Evolutionary conservation across 345 rosid genomes (phyloP).

Genomic region (Moricandia arvensis): DNA sequence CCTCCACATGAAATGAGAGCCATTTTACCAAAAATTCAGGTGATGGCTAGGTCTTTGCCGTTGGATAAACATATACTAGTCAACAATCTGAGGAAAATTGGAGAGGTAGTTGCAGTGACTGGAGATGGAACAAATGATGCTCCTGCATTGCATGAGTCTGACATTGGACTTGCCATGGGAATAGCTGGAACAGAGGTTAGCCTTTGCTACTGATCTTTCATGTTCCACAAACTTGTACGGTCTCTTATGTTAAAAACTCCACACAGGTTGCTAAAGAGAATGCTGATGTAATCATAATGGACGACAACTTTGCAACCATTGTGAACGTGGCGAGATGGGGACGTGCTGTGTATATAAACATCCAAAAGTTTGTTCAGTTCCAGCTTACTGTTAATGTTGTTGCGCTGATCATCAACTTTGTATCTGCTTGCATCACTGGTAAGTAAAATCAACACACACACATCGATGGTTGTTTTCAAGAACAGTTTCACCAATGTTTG

Average conservation of each 20-base stretch:
- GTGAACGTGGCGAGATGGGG: constrained; percentile 91
- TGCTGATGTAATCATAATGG: constrained; percentile 92
- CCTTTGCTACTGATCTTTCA: background rate
- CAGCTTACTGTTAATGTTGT: constrained; percentile 93
- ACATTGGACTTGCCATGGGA: constrained; percentile 98
- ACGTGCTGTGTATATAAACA: constrained; percentile 90
- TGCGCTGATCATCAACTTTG: constrained; percentile 76
- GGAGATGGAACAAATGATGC: constrained; percentile 99
- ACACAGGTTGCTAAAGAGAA: constrained; percentile 93
- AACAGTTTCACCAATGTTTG: background rate
- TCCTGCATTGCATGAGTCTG: constrained; percentile 89
- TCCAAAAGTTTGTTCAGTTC: constrained; percentile 98
- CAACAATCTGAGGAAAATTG: constrained; percentile 57
- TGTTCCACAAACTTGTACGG: background rate
- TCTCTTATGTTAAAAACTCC: background rate
- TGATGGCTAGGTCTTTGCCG: constrained; percentile 93
- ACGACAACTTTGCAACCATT: constrained; percentile 83
- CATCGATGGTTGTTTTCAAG: background rate
- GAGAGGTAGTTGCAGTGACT: constrained; percentile 90
- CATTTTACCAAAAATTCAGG: constrained; percentile 72
- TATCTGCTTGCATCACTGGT: constrained; percentile 89
- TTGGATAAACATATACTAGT: constrained; percentile 87
- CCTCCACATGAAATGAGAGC: constrained; percentile 53
- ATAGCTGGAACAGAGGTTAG: constrained; percentile 97
- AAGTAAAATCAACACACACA: background rate